A percentile compares a stretch with the other conserved stretches of the same genome.
Evolutionary conservation across 306 rosid genomes (phyloP).

Genomic region (Parietaria judaica): DNA sequence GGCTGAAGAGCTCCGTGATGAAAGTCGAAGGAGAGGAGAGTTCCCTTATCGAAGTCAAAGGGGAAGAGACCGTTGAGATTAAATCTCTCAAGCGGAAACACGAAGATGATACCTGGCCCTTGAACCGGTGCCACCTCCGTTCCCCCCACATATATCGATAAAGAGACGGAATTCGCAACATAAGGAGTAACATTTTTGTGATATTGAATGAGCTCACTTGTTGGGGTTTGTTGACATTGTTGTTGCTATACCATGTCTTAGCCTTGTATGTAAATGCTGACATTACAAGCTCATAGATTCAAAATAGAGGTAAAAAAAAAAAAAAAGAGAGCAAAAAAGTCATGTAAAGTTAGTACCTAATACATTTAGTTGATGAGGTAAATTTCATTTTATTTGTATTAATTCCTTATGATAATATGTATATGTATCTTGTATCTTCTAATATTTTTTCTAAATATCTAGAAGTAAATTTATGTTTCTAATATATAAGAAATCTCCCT

Average conservation of each 20-base stretch:
- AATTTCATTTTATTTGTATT: too few species aligned
- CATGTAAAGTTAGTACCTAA: neutral
- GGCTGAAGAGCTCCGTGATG: conserved; percentile 58
- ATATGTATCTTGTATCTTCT: too few species aligned
- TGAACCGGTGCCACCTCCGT: conserved; percentile 8
- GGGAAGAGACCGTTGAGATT: conserved; percentile 32
- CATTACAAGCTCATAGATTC: neutral
- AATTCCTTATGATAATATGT: too few species aligned
- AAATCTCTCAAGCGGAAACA: neutral
- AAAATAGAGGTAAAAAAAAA: neutral
- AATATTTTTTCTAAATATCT: too few species aligned
- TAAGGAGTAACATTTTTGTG: conserved; percentile 9
- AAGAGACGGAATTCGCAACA: conserved; percentile 48
- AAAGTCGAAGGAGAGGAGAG: conserved; percentile 53
- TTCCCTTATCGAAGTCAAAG: conserved; percentile 52
- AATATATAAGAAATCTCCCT: too few species aligned
- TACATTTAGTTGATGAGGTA: neutral
- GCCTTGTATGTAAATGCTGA: conserved; percentile 14
- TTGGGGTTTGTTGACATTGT: conserved; percentile 9
- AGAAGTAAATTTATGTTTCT: too few species aligned
- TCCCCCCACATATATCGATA: conserved; percentile 20
- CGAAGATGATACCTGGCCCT: neutral
- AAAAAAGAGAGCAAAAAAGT: too few species aligned
- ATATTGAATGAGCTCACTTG: neutral
- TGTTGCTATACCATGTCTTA: neutral